Percentiles rank a stretch among this genome's conserved stretches.
These are phyloP conservation scores for Fusarium humuli DNA, from an alignment of 2,329 filamentous ascomycete genomes.

Conservation along the genomic window DNA sequence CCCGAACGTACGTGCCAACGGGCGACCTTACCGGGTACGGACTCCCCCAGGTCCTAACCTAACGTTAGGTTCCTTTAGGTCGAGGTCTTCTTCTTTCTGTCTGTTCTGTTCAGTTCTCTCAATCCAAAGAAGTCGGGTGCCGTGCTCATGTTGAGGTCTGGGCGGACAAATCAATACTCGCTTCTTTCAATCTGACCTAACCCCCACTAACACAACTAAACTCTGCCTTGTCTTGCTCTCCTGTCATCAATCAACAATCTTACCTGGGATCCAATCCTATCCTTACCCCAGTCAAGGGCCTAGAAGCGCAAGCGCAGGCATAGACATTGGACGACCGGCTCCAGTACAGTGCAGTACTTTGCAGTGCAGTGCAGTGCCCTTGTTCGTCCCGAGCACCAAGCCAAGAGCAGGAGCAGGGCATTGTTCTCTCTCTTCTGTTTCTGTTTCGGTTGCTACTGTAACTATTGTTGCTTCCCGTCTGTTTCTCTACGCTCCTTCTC, in stretches of 20 bases:
- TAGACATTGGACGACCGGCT: constrained; percentile 13
- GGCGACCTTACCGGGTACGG: constrained; percentile 37
- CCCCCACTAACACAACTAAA: constrained; percentile 10
- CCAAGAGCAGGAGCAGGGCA: constrained; percentile 18
- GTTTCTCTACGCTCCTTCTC: constrained; percentile 48
- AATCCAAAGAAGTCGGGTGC: not conserved
- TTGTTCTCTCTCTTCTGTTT: constrained; percentile 41
- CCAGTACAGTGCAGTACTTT: not conserved
- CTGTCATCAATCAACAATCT: constrained; percentile 21
- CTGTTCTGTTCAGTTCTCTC: not conserved
- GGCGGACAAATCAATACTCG: constrained; percentile 18
- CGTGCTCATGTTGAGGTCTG: not conserved
- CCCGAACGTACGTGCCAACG: constrained; percentile 31
- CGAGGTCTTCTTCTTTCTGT: not conserved
- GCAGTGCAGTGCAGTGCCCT: constrained; percentile 23
- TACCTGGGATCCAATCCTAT: constrained; percentile 39
- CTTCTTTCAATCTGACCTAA: constrained; percentile 35
- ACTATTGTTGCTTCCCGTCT: constrained; percentile 34
- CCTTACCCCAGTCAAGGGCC: constrained; percentile 40
- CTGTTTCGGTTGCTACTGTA: constrained; percentile 30
- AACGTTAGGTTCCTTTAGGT: not conserved
- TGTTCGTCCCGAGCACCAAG: constrained; percentile 33
- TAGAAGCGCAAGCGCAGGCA: constrained; percentile 38
- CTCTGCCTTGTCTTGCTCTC: constrained; percentile 13
- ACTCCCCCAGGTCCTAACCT: constrained; percentile 24